These are phyloP conservation scores for Paraleonurus japonicus DNA, from an alignment of 257 asterid species.

Conservation along the genomic window DNA sequence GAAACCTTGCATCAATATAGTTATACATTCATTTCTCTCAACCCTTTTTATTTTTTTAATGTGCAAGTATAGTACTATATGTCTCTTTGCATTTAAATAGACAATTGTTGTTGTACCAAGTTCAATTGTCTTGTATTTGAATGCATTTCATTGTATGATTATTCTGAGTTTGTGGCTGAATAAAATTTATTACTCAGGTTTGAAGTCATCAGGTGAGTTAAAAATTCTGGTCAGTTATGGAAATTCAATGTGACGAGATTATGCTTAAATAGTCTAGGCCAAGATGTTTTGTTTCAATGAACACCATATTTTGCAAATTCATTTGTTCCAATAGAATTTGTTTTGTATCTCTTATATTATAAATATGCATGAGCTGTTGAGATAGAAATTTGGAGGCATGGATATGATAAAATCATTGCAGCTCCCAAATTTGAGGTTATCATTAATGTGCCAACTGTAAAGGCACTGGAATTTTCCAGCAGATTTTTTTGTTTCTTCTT, in stretches of 20 bases:
- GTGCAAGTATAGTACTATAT: not conserved
- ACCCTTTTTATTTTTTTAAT: conserved; percentile 2
- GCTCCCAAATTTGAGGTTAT: not conserved
- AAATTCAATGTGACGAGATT: conserved; percentile 1
- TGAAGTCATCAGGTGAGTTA: conserved; percentile 3
- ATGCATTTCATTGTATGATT: conserved; percentile 1
- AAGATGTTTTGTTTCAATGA: not conserved
- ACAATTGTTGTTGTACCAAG: not conserved
- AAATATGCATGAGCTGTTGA: not conserved
- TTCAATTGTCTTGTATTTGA: conserved; percentile 4
- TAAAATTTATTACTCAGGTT: conserved; percentile 5
- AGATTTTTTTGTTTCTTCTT: conserved; percentile 1
- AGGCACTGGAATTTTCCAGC: not conserved
- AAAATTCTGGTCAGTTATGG: not conserved
- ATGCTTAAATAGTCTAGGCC: conserved; percentile 4
- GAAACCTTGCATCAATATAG: not conserved
- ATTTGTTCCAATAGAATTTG: not conserved
- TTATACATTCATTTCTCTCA: conserved; percentile 5
- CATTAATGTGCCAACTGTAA: not conserved
- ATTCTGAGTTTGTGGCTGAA: conserved; percentile 18
- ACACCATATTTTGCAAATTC: not conserved
- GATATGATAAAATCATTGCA: conserved; percentile 1
- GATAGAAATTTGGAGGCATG: not conserved
- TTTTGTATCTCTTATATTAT: not conserved
- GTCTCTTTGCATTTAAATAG: conserved; percentile 8